These are phyloP conservation scores for Lophiotrema nucula DNA, from an alignment of 495 filamentous ascomycete genomes.

Conservation along the genomic window DNA sequence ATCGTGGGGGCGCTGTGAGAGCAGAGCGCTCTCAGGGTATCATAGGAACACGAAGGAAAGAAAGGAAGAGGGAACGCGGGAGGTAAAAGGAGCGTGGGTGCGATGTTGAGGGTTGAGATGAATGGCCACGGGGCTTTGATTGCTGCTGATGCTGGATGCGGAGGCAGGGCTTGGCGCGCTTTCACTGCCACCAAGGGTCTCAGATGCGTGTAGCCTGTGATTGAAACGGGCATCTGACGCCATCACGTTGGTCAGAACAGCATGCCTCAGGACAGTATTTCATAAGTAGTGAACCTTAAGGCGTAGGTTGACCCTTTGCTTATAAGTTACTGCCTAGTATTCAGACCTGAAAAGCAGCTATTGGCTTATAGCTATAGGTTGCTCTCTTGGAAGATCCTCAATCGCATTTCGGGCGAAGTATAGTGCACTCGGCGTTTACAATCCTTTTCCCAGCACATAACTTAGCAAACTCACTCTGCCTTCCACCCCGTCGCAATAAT, in stretches of 20 bases:
- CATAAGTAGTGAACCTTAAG: no score
- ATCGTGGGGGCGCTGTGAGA: constrained; percentile 21
- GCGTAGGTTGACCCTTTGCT: no score
- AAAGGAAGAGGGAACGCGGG: neutral
- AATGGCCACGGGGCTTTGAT: neutral
- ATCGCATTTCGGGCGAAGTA: no score
- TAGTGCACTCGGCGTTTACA: no score
- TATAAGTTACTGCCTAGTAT: no score
- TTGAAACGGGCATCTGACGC: neutral
- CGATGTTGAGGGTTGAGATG: neutral
- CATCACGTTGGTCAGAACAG: neutral
- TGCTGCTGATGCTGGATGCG: neutral
- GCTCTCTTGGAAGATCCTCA: no score
- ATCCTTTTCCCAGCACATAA: no score
- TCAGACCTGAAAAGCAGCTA: no score
- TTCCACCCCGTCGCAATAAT: constrained; percentile 12
- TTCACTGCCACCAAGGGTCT: neutral
- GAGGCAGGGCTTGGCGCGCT: neutral
- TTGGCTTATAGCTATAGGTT: no score
- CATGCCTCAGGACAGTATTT: no score
- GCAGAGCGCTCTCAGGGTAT: neutral
- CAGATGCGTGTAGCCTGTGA: neutral
- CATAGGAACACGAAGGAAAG: neutral
- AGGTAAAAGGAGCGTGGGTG: neutral
- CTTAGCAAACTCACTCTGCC: no score